Percentiles rank a stretch among this genome's conserved stretches.
phyloP scores from a whole-genome alignment of 2,329 filamentous ascomycete genomes.

The Fusarium oxysporum region DNA sequence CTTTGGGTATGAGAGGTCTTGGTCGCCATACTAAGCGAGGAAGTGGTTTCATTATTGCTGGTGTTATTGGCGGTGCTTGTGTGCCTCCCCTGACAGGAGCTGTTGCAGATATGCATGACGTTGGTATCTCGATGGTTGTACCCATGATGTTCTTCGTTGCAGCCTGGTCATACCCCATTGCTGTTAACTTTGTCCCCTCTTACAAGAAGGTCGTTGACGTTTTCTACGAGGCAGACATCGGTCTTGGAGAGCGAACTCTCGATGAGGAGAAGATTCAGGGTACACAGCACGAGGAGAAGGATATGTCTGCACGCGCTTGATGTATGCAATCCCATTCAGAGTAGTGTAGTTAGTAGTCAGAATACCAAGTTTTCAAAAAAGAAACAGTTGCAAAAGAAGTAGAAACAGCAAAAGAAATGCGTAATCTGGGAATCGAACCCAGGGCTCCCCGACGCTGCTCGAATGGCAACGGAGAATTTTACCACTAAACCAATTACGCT shows the following conservation, averaged over 20 bases:
- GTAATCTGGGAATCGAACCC: constrained; percentile 35
- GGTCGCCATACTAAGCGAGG: constrained; percentile 83
- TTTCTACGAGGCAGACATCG: constrained; percentile 60
- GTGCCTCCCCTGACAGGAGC: constrained; percentile 79
- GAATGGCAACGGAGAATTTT: constrained; percentile 33
- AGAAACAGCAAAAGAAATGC: background rate
- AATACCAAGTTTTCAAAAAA: background rate
- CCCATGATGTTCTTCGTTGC: constrained; percentile 70
- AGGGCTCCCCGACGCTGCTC: constrained; percentile 28
- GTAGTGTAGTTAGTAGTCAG: background rate
- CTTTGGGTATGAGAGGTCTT: constrained; percentile 79
- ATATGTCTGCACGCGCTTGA: background rate
- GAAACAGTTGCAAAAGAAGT: background rate
- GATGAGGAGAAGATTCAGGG: constrained; percentile 47
- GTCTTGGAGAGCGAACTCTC: constrained; percentile 46
- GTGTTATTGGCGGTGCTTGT: constrained; percentile 77
- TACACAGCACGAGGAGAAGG: constrained; percentile 26
- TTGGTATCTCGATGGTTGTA: constrained; percentile 73
- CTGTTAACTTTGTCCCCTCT: constrained; percentile 73
- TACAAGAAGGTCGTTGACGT: constrained; percentile 74
- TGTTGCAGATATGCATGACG: constrained; percentile 72
- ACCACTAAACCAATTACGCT: constrained; percentile 37
- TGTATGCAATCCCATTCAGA: background rate
- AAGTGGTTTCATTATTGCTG: constrained; percentile 75
- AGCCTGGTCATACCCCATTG: constrained; percentile 67